Base-by-base conservation (phyloP, 257 asterid genomes). In the Gardenia jasminoides region DNA sequence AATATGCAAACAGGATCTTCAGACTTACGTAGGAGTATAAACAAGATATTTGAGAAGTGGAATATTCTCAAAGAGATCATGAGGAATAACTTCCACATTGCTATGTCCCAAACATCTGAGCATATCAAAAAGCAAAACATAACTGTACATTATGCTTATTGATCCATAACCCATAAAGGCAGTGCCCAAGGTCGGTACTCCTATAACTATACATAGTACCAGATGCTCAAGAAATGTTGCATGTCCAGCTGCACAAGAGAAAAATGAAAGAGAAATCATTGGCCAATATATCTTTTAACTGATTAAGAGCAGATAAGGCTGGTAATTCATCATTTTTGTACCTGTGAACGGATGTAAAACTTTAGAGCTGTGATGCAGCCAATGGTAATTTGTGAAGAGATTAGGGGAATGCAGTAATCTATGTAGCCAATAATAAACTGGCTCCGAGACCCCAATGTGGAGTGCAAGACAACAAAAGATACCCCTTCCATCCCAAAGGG, bases 301-400 rank as follows among this genome's bases (percentile, higher is more conserved):
- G 16, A 58, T 7, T 20, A 17, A 11, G 2, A n/a, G 36, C 24
- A 39, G 7, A 61, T 41, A 28, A 76, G 22, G 66, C n/a, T 41
- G 61, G 22, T 1, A 64, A 64, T 11, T 30, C 17, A 31, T 78
- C 2, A 10, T n/a, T 13, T 2, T 9, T 2, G 50, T 84, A 94
- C 97, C 96, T 75, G 99, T 89, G 89, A 88, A 92, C 48, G 99
- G 97, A 83, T 94, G 93, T 59, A 81, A 78, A 43, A 92, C 87
- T 74, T 86, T 87, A n/a, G 97, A 91, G 85, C 87, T 87, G 82
- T 96, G 99, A 81, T 96, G 98, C 39, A 88, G 89, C 97, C 98
- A 93, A 80, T 96, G 99, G 67, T 92, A 93, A 2, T 85, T 77
- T 9, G 83, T 86, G 73, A 89, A 96, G 8, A 92, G 79, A 62